phyloP scores from a whole-genome alignment of 148 eudicot genomes.

The Camellia lanceoleosa region DNA sequence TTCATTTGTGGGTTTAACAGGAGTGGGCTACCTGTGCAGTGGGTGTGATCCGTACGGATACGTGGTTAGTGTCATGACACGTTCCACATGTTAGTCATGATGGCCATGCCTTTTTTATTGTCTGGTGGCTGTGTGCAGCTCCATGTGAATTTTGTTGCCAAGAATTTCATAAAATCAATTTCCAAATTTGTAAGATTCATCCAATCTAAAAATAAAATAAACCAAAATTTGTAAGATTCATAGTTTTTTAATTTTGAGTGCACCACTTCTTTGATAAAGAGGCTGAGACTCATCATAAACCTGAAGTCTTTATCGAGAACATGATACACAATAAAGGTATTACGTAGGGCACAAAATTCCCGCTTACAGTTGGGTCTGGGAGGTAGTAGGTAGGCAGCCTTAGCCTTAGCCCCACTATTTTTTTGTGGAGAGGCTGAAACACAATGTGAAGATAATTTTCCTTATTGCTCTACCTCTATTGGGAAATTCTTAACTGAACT shows the following conservation, averaged over 20 bases:
- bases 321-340: neutral
- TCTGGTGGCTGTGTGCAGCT: neutral
- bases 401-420: no score
- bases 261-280: neutral
- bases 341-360: no score
- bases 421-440: no score
- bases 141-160: neutral
- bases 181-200: neutral
- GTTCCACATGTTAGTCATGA: neutral
- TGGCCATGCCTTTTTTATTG: neutral
- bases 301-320: neutral
- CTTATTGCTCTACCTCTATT: neutral
- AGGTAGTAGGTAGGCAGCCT: no score
- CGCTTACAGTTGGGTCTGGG: no score
- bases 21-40: neutral
- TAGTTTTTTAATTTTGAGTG: neutral
- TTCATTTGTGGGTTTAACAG: neutral
- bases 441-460: neutral
- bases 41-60: neutral
- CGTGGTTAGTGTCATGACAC: neutral
- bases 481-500: neutral
- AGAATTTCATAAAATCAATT: neutral
- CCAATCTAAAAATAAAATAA: neutral
- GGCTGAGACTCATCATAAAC: neutral
- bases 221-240: neutral